Conservation (phyloP, 176 grass and related monocot genomes). For the Poa annua region DNA sequence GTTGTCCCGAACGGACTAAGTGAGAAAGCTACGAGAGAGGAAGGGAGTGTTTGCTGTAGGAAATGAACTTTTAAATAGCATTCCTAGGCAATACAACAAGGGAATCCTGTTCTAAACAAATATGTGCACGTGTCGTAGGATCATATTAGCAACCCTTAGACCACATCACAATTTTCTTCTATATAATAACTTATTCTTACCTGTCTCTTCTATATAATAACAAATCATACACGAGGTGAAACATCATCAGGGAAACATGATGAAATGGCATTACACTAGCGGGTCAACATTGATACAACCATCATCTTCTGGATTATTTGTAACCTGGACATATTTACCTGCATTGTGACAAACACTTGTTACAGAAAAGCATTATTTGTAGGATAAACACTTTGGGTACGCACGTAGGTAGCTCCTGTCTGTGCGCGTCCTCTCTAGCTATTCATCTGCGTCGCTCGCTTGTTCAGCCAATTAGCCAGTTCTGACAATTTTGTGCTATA, state of each 20-base stretch:
- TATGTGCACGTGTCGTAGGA: not conserved
- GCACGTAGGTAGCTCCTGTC: too few relatives aligned
- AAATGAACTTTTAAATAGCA: not conserved
- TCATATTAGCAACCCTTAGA: not conserved
- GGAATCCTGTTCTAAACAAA: not conserved
- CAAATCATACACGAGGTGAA: not conserved
- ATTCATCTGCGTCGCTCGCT: too few relatives aligned
- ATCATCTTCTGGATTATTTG: constrained; percentile 88
- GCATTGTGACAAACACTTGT: constrained; percentile 29
- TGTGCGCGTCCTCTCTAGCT: too few relatives aligned
- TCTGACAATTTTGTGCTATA: too few relatives aligned
- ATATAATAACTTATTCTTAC: not conserved
- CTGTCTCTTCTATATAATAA: too few relatives aligned
- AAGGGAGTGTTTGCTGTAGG: not conserved
- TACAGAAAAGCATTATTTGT: not conserved
- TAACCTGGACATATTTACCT: constrained; percentile 95
- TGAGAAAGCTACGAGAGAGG: too few relatives aligned
- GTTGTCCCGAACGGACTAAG: too few relatives aligned
- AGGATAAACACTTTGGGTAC: too few relatives aligned
- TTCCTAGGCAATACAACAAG: not conserved
- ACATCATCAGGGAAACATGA: not conserved
- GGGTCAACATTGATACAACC: constrained; percentile 87
- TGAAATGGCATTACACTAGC: constrained; percentile 52
- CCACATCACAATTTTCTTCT: too few relatives aligned
- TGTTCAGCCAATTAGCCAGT: too few relatives aligned